A percentile compares a stretch with the other conserved stretches of the same genome.
phyloP scores from a whole-genome alignment of 208 protist species.

The Phytomonas sp. region DNA sequence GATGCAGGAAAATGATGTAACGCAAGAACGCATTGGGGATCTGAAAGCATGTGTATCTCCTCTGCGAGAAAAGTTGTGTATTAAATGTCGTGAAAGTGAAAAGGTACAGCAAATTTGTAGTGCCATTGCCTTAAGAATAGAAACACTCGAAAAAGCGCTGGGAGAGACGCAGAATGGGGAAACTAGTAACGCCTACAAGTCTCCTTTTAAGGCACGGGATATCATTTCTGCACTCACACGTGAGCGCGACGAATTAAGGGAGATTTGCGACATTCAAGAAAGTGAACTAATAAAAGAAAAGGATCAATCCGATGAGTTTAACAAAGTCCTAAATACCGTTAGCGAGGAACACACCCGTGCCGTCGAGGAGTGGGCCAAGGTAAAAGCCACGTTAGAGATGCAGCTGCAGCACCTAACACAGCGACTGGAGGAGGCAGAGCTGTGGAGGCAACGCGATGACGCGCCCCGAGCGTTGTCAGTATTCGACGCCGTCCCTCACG shows the following conservation, averaged over 20 bases:
- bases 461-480: constrained; percentile 2
- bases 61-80: no score
- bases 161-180: no score
- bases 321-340: constrained; percentile 15
- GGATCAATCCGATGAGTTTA: constrained; percentile 22
- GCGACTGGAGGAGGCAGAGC: constrained; percentile 10
- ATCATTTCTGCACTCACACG: constrained; percentile 9
- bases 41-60: no score
- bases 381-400: constrained; percentile 13
- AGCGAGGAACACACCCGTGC: constrained; percentile 12
- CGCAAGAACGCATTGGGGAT: no score
- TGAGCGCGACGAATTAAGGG: constrained; percentile 28
- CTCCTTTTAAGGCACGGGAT: no score
- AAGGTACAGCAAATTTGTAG: no score
- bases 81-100: no score
- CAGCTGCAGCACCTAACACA: constrained; percentile 11
- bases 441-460: constrained; percentile 11
- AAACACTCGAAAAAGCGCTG: not conserved
- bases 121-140: no score
- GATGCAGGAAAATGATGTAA: no score
- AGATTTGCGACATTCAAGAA: constrained; percentile 30
- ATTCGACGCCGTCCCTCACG: no score
- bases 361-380: not conserved
- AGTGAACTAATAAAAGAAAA: constrained; percentile 31
- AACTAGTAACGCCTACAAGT: no score